A percentile compares a stretch with the other conserved stretches of the same genome.
Conservation (phyloP, 1,284 basidiomycete genomes). For the Pseudozyma sp. region DNA sequence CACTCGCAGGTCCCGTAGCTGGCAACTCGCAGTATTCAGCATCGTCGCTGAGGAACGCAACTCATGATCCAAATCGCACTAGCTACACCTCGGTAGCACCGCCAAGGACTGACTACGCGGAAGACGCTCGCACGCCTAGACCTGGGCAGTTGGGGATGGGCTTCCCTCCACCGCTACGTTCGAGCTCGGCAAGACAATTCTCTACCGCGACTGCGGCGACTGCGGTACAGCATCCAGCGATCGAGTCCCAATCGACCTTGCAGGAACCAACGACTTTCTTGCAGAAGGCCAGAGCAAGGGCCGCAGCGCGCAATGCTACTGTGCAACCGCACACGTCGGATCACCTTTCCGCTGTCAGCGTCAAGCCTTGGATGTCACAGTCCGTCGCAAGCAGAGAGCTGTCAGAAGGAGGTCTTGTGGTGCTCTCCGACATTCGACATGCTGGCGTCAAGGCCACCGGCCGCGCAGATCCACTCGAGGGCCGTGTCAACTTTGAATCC, state of each 20-base stretch:
- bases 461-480: not conserved
- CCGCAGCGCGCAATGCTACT: conserved; percentile 3
- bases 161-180: conserved; percentile 23
- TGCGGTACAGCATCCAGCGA: not conserved
- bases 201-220: conserved; percentile 6
- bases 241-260: not conserved
- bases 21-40: conserved; percentile 37
- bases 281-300: conserved; percentile 23
- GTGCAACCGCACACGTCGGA: not conserved
- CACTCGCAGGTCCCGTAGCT: conserved; percentile 13
- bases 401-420: conserved; percentile 13
- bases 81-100: not conserved
- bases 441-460: conserved; percentile 5
- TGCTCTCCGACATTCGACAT: conserved; percentile 24
- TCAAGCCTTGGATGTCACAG: conserved; percentile 20
- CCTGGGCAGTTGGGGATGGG: conserved; percentile 29
- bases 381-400: not conserved
- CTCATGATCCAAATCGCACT: not conserved
- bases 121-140: conserved; percentile 25
- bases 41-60: conserved; percentile 15
- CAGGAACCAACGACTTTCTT: conserved; percentile 3
- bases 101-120: not conserved
- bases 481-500: conserved; percentile 14
- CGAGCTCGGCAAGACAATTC: conserved; percentile 12
- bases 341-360: not conserved